Base-by-base conservation (phyloP, 306 rosid species). In the Quercus bicolor region DNA sequence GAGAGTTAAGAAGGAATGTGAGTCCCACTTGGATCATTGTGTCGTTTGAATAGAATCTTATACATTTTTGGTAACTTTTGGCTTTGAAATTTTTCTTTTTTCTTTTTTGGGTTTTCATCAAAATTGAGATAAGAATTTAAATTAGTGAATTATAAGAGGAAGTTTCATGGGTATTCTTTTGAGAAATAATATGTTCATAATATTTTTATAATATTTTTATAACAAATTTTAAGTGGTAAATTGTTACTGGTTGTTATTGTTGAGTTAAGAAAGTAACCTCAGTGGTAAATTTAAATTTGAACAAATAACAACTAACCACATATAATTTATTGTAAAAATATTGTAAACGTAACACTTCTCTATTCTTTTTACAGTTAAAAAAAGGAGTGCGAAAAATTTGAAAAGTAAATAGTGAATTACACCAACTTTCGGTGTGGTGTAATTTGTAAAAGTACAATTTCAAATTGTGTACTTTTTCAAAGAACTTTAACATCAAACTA, bases 21-120 rank as follows among this genome's bases (percentile, higher is more conserved):
- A 54, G 81, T 74, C 31, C 75, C 75, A 34, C 79, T n/a, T 15
- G 37, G 60, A 86, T 86, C 69, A 89, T 86, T 81, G 31, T 89
- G 92, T 85, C 89, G 85, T 81, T 79, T 28, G 28, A 78, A 78
- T 6, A 43, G 43, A 75, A 45, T 5, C 15, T 45, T 10, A 13
- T 23, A 23, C 31, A 43, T 70, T 21, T 43, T 9, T 21, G 55
- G 52, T 0, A 40, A 20, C 31, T 15, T 70, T 70, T 14, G 57
- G 20, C 19, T 40, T 70, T 70, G 16, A 1, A 11, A 12, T 28
- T 64, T 28, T 65, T 31, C 2, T 15, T 26, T 64, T 28, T 26
- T 14, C 3, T 5, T 6, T 59, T 5, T 12, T 4, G 13, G 14
- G 14, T 23, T 48, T 13, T 48, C 53, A 48, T 28, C 12, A 59